Evolutionary conservation across 208 protist species (phyloP).

Genomic region (Sergeia podlipaevii): DNA sequence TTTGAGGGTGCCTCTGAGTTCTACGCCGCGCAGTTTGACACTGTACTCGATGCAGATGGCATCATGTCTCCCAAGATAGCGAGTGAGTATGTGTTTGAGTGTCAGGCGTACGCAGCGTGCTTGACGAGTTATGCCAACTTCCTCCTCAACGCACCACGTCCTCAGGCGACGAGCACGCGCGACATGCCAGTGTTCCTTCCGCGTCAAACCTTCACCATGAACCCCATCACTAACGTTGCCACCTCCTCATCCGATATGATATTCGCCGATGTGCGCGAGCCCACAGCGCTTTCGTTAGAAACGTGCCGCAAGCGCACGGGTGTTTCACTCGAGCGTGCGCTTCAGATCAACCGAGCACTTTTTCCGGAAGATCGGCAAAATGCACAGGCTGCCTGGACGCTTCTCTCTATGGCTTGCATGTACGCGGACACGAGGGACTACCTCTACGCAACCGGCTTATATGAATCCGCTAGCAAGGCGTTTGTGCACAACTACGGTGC

Average conservation of each 20-base stretch:
- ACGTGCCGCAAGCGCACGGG: slow-evolving; percentile 44
- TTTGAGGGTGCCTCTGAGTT: slow-evolving; percentile 55
- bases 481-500: slow-evolving; percentile 60
- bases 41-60: slow-evolving; percentile 59
- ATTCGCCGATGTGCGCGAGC: slow-evolving; percentile 39
- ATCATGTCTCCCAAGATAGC: slow-evolving; percentile 53
- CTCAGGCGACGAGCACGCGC: slow-evolving; percentile 24
- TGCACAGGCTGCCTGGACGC: slow-evolving; percentile 45
- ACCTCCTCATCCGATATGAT: slow-evolving; percentile 54
- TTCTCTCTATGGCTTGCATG: slow-evolving; percentile 71
- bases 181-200: slow-evolving; percentile 76
- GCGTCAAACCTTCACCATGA: slow-evolving; percentile 66
- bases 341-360: slow-evolving; percentile 69
- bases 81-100: slow-evolving; percentile 31
- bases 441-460: slow-evolving; percentile 82
- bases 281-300: slow-evolving; percentile 34
- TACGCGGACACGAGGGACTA: slow-evolving; percentile 90
- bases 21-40: slow-evolving; percentile 64
- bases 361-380: slow-evolving; percentile 64
- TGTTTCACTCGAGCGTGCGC: slow-evolving; percentile 57
- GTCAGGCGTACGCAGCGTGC: slow-evolving; percentile 58
- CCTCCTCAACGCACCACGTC: slow-evolving; percentile 57
- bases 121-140: slow-evolving; percentile 67
- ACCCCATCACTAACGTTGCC: slow-evolving; percentile 47
- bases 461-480: slow-evolving; percentile 65